Percentiles rank a stretch among this genome's conserved stretches.
Conservation (phyloP, 768 basidiomycete species). For the Tricholomella constricta region DNA sequence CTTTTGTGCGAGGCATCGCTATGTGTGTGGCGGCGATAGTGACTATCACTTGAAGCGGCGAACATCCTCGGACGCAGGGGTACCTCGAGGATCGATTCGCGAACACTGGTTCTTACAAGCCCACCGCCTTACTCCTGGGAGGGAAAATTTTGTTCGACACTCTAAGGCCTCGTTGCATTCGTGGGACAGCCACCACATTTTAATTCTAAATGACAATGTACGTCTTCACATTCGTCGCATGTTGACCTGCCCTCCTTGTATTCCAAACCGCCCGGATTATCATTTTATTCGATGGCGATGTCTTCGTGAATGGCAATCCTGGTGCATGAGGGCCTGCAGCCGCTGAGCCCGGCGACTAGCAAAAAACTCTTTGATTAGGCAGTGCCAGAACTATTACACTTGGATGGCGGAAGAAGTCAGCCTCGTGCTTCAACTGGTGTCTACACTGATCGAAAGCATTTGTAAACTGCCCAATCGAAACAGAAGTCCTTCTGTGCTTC, state of each 20-base stretch:
- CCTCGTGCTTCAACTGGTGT: conserved; percentile 14
- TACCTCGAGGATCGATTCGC: conserved; percentile 6
- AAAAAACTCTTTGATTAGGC: background rate
- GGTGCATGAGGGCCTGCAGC: background rate
- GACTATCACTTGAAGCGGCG: no score
- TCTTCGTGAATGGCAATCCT: background rate
- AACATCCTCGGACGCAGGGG: no score
- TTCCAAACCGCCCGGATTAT: background rate
- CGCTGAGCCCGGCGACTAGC: background rate
- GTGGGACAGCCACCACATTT: background rate
- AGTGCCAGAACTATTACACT: conserved; percentile 1
- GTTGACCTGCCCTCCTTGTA: background rate
- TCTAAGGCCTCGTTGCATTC: conserved; percentile 5
- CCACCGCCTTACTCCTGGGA: background rate
- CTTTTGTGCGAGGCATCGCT: no score
- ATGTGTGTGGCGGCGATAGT: no score
- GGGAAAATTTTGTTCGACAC: conserved; percentile 4
- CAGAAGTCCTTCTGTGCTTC: conserved; percentile 10
- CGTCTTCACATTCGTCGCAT: background rate
- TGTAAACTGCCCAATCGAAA: conserved; percentile 7
- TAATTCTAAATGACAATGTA: background rate
- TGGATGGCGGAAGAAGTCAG: conserved; percentile 17
- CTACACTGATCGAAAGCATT: background rate
- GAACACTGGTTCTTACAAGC: conserved; percentile 3
- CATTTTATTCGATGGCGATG: background rate